Evolutionary conservation across 192 early-diverging fungal genomes (phyloP), one percentile per base, ranked within the genome.

Genomic region (Gonapodya prolifera): DNA sequence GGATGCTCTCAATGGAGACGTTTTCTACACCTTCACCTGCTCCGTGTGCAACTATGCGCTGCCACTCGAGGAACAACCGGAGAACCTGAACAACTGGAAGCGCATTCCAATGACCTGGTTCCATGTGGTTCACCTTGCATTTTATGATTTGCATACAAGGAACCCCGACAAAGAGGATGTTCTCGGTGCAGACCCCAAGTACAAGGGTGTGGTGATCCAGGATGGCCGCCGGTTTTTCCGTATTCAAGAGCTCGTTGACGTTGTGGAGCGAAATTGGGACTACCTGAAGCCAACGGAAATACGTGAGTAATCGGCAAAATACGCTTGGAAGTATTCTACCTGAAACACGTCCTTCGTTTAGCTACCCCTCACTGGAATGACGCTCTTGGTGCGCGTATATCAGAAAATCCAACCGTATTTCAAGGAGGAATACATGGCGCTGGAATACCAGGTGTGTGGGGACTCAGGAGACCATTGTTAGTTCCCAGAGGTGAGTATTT

Each of bases 1-100:
- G 34, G 89, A 87, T 34, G 80, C 91, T 18, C 80, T 95, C 2
- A 81, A 80, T 34, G 93, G 91, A 16, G 94, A 95, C 79, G 81
- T 79, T 69, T 95, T 94, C 78, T 91, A 89, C 80, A 86, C 82
- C 34, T 95, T 93, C 80, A 83, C 80, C 31, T 95, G 94, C 80
- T 89, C 90, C 18, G 87, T 92, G 1, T 95, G 94, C 83, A 88
- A 8, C 45, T 61, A 8, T 61, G 45, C 45, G 45, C 45, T 61
- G 23, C 45, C 45, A 61, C 8, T 61, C 23, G 45, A 61, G 23
- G 8, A 8, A 8, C 45, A 23, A 8, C 45, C 45, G 8, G 8
- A 8, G 45, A 61, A 61, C 8, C 45, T 61, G 8, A 61, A 61
- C 23, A 61, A 61, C 45, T 61, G 45, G 45, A 61, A 61, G 23